Evolutionary conservation across 2,329 filamentous ascomycete genomes (phyloP).

Genomic region (Alternaria gansuensis): DNA sequence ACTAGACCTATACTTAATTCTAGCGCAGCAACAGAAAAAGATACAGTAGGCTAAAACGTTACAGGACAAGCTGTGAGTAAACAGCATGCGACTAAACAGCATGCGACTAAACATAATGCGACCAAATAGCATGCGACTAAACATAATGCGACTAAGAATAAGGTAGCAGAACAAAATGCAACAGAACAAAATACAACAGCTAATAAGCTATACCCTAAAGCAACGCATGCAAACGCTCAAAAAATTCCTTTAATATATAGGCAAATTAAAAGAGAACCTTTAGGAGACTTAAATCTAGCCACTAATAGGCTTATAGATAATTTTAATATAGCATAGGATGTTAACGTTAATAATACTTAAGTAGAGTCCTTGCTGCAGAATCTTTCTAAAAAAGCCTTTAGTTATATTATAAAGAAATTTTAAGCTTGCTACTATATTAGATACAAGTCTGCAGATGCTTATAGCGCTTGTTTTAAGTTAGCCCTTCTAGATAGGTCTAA

Average conservation of each 20-base stretch:
- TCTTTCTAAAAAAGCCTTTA: conserved; percentile 7
- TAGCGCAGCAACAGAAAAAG: neutral
- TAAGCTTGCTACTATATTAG: conserved; percentile 13
- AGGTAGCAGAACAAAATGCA: neutral
- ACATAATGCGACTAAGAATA: neutral
- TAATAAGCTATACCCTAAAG: neutral
- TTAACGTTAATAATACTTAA: conserved; percentile 5
- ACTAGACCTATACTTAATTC: conserved; percentile 1
- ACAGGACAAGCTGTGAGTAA: neutral
- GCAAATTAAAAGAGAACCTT: conserved; percentile 4
- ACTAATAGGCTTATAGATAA: conserved; percentile 16
- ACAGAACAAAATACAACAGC: neutral
- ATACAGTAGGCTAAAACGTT: conserved; percentile 4
- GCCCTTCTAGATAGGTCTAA: conserved; percentile 12
- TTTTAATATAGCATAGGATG: conserved; percentile 16
- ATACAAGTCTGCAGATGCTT: conserved; percentile 6
- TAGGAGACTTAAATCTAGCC: conserved; percentile 1
- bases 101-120: too few species aligned
- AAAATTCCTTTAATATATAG: neutral
- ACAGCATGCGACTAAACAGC: too few species aligned
- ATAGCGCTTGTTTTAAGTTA: conserved; percentile 23
- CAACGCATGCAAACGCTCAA: neutral
- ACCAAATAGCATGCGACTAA: conserved; percentile 1
- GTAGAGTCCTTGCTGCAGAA: conserved; percentile 11
- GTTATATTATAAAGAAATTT: conserved; percentile 15